Base-by-base conservation (phyloP, 2,329 filamentous ascomycete species). In the Podosphaera xanthii region DNA sequence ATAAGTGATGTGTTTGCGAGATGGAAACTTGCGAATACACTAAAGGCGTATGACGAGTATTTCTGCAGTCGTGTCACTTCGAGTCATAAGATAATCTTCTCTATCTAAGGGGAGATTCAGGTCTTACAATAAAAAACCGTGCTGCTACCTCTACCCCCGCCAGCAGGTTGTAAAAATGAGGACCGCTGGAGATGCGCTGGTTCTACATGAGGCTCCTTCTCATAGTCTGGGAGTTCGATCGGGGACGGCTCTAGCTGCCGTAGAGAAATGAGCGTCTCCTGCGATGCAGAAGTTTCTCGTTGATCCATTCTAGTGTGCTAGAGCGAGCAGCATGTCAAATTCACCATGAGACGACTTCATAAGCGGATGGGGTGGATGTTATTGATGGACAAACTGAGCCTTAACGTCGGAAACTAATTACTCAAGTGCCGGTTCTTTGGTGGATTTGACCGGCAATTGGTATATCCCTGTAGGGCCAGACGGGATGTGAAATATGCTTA, bases 11-110 rank as follows among this genome's bases (percentile, higher is more conserved):
- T 91, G 66, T 90, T 94, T 66, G 82, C 77, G 62, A 92, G 75
- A 72, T 94, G 89, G 60, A 92, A 76, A 36, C 80, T 76, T 40
- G 84, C 77, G 73, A 91, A 94, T 64, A 87, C 73, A 62, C 80
- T 81, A 67, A 87, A 90, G 63, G 86, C 81, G 73, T 95, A 94
- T 64, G 86, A 88, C 0, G 88, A 92, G 75, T 94, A 95, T 70
- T 82, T 84, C 71, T 97, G 92, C 42, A 92, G 76, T 55, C 86
- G 80, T 4, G 77, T 77, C 58, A 94, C 84, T 87, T 63, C 7
- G 22, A 56, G 54, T 58, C 7, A 34, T 59, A 10, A 34, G 30
- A 3, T 31, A 34, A 14, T 22, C 3, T 10, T 12, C 22, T 34
- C 12, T 22, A 3, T 4, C 3, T 35, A 12, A 2, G 10, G 14